Evolutionary conservation across 2,329 filamentous ascomycete species (phyloP).

Genomic region (Penicillium hordei): DNA sequence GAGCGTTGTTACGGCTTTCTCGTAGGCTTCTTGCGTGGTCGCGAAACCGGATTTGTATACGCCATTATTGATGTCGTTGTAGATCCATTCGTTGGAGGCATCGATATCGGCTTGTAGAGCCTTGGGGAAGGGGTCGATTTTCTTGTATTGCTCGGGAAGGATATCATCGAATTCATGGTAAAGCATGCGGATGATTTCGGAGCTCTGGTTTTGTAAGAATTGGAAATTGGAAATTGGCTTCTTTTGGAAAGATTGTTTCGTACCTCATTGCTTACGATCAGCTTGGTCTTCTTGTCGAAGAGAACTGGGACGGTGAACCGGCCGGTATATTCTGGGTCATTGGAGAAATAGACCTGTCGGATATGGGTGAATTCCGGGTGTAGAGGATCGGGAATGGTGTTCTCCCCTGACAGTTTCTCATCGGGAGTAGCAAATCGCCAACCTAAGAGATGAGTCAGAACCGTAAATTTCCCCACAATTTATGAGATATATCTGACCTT

Average conservation of each 20-base stretch:
- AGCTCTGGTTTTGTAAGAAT: conserved; percentile 47
- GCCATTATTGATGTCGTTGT: conserved; percentile 58
- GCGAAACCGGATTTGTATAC: conserved; percentile 72
- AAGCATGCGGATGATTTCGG: conserved; percentile 90
- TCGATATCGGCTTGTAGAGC: conserved; percentile 69
- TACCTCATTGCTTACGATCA: conserved; percentile 86
- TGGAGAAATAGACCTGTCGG: conserved; percentile 75
- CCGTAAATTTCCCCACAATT: no score
- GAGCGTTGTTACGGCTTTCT: conserved; percentile 67
- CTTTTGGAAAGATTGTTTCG: background rate
- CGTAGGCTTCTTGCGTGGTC: conserved; percentile 78
- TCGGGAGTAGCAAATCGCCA: conserved; percentile 78
- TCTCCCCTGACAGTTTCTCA: conserved; percentile 59
- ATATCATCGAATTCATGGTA: conserved; percentile 76
- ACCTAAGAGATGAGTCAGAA: conserved; percentile 47
- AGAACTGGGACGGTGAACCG: conserved; percentile 87
- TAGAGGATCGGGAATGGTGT: conserved; percentile 56
- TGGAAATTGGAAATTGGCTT: background rate
- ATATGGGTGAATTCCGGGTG: conserved; percentile 69
- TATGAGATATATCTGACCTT: conserved; percentile 49
- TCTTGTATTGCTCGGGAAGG: conserved; percentile 59
- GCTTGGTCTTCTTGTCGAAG: conserved; percentile 66
- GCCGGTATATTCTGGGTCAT: conserved; percentile 69
- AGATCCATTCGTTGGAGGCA: conserved; percentile 75
- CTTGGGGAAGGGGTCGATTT: conserved; percentile 67